Conservation (phyloP, 495 filamentous ascomycete species). For the Penicillium psychrofluorescens region DNA sequence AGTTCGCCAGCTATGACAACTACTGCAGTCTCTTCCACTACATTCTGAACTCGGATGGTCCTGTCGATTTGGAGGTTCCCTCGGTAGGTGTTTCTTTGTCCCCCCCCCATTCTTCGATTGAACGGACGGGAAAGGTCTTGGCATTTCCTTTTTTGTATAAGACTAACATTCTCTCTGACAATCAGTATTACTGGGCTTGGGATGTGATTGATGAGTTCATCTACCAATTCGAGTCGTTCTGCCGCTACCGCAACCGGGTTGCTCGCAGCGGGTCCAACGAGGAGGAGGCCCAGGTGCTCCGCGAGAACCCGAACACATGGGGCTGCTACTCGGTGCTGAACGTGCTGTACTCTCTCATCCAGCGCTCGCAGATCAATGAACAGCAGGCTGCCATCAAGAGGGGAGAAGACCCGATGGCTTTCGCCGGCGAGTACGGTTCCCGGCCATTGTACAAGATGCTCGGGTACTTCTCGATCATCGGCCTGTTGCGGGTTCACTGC, state of each 20-base stretch:
- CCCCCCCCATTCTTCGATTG: slow-evolving; percentile 5
- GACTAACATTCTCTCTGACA: slow-evolving; percentile 6
- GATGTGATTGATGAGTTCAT: slow-evolving; percentile 99
- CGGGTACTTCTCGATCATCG: slow-evolving; percentile 98
- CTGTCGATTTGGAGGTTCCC: slow-evolving; percentile 91
- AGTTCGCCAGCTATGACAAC: slow-evolving; percentile 97
- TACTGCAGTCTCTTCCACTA: slow-evolving; percentile 99
- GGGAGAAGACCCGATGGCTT: slow-evolving; percentile 73
- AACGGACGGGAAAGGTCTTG: slow-evolving; percentile 8
- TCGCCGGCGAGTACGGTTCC: slow-evolving; percentile 90
- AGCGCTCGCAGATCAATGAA: slow-evolving; percentile 94
- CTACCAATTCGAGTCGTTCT: slow-evolving; percentile 99
- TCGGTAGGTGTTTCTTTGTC: slow-evolving; percentile 55
- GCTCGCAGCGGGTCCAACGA: slow-evolving; percentile 77
- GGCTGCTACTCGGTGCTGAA: slow-evolving; percentile 99
- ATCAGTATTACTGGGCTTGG: slow-evolving; percentile 98
- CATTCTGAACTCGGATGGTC: slow-evolving; percentile 96
- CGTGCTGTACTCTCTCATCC: slow-evolving; percentile 97
- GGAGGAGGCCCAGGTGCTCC: slow-evolving; percentile 83
- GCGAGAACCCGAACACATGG: slow-evolving; percentile 97
- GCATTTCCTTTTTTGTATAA: slow-evolving; percentile 4
- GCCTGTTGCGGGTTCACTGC: slow-evolving; percentile 91
- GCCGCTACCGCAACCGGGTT: slow-evolving; percentile 85
- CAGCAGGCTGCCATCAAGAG: slow-evolving; percentile 92
- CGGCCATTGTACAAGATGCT: slow-evolving; percentile 95